phyloP scores from a whole-genome alignment of 257 asterid species.

The Plantago major region DNA sequence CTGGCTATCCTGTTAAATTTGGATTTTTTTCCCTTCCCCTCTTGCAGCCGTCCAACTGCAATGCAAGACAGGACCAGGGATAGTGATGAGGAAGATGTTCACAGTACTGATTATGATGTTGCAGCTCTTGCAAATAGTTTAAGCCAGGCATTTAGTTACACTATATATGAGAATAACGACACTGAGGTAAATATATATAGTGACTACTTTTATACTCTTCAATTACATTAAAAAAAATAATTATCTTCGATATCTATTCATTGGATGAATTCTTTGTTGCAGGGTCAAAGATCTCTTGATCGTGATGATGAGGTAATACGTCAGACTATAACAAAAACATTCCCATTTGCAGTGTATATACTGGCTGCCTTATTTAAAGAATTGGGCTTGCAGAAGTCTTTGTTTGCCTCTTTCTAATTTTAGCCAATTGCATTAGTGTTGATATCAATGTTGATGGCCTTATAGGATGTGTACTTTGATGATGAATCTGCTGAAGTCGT shows the following conservation, averaged over 20 bases:
- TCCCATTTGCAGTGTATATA: neutral
- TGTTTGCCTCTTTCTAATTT: slow-evolving; percentile 12
- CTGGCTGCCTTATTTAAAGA: too few species aligned
- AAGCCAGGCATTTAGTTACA: slow-evolving; percentile 87
- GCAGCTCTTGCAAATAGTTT: slow-evolving; percentile 88
- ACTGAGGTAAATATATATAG: slow-evolving; percentile 45
- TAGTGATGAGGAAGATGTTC: slow-evolving; percentile 86
- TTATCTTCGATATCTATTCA: neutral
- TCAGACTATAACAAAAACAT: neutral
- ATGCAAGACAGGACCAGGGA: slow-evolving; percentile 81
- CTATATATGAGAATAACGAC: slow-evolving; percentile 73
- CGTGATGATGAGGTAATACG: slow-evolving; percentile 86
- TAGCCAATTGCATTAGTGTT: neutral
- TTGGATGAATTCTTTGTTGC: slow-evolving; percentile 31
- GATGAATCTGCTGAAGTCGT: slow-evolving; percentile 98
- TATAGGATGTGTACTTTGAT: slow-evolving; percentile 94
- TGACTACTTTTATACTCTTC: neutral
- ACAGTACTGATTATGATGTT: slow-evolving; percentile 89
- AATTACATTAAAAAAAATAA: neutral
- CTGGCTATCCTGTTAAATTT: slow-evolving; percentile 1
- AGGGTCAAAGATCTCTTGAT: slow-evolving; percentile 78
- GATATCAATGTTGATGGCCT: slow-evolving; percentile 21
- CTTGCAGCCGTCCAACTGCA: slow-evolving; percentile 90
- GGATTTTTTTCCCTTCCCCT: slow-evolving; percentile 10
- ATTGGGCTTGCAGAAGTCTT: neutral